Evolutionary conservation across 805 yeast genomes (phyloP), one percentile per base, ranked within the genome.

Genomic region (Blastobotrys attinorum): DNA sequence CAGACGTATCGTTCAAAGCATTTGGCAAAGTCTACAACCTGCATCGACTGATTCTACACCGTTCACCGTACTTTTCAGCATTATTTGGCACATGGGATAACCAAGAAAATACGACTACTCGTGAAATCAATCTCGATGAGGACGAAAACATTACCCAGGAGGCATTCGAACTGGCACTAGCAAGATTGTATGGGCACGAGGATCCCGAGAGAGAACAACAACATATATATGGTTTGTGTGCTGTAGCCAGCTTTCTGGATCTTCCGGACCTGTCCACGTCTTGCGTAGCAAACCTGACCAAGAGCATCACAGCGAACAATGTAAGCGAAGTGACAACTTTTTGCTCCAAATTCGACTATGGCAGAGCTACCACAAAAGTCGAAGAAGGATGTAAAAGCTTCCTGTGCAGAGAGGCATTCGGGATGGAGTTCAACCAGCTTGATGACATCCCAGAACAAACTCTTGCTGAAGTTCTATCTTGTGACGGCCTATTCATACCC

Each of bases 401-500:
- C 1, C 53, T 76, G 20, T 68, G 72, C 42, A 58, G 69, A 10
- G 70, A 71, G 45, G 80, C 80, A 0, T 73, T 75, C 72, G 71
- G 69, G 48, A 55, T 59, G 31, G 74, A 76, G 1, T 61, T 60
- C 3, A 57, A 57, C n/a, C 53, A 51, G 7, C 75, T 80, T 80
- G 71, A 66, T 45, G 69, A 63, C 0, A 62, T 76, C 8, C 77
- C 79, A 0, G 56, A 56, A 0, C 49, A 60, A 1, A 58, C 73
- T 4, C 64, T 73, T 13, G 63, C 70, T 0, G 69, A 67, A 22
- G 72, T 73, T 4, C 64, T 75, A 11, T 68, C 73, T 0, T 62
- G 68, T 15, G 77, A 76, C 50, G 71, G 69, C 17, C 75, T 76
- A 49, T 76, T 71, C 54, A 73, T 73, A 3, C 75, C 76, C 1